Evolutionary conservation across 257 asterid species (phyloP).

Genomic region (Ilex aquifolium): DNA sequence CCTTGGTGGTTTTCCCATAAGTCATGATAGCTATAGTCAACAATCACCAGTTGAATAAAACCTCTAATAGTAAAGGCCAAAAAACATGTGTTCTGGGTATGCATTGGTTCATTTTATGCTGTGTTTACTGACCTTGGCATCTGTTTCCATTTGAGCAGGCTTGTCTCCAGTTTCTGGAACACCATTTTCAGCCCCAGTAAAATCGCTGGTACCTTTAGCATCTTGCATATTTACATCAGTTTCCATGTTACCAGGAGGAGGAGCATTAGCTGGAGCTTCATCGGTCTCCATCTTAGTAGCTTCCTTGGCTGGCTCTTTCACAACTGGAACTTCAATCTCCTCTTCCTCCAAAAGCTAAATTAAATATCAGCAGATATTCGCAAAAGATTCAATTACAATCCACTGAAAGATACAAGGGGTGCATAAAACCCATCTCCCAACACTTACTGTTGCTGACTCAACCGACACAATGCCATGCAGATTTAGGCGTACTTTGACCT

Average conservation of each 20-base stretch:
- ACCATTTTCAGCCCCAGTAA: slow-evolving; percentile 63
- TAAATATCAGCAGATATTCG: background rate
- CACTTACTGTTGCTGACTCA: slow-evolving; percentile 76
- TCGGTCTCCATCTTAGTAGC: slow-evolving; percentile 75
- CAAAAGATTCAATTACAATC: background rate
- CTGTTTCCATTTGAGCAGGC: slow-evolving; percentile 73
- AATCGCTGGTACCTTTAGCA: slow-evolving; percentile 37
- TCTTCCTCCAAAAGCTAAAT: slow-evolving; percentile 89
- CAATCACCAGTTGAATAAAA: too few species aligned
- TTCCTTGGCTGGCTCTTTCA: slow-evolving; percentile 51
- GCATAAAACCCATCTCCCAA: background rate
- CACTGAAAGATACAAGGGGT: background rate
- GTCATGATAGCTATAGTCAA: too few species aligned
- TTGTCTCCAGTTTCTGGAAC: slow-evolving; percentile 58
- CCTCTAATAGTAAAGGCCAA: too few species aligned
- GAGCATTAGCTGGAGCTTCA: slow-evolving; percentile 33
- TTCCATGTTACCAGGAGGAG: slow-evolving; percentile 36
- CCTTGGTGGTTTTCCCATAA: too few species aligned
- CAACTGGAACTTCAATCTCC: slow-evolving; percentile 62
- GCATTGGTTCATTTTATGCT: background rate
- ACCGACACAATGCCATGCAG: slow-evolving; percentile 81
- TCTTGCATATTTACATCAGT: slow-evolving; percentile 67
- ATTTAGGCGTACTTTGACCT: slow-evolving; percentile 76
- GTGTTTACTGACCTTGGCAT: slow-evolving; percentile 53
- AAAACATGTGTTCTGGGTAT: too few species aligned